These are phyloP conservation scores for Plantago major DNA, from an alignment of 257 asterid species.

Conservation along the genomic window DNA sequence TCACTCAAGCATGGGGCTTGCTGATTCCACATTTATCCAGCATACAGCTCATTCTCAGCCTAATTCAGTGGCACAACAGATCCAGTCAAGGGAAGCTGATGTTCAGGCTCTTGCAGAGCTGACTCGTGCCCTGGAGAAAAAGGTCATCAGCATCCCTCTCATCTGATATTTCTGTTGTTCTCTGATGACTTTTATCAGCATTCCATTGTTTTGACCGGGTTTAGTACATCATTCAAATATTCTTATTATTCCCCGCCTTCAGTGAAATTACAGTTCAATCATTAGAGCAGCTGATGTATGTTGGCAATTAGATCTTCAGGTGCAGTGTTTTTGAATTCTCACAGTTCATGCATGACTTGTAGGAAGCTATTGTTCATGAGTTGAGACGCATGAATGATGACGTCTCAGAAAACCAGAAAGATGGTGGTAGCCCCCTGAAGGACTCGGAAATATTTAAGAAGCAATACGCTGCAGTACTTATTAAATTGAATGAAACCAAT, in stretches of 20 bases:
- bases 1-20: constrained; percentile 33
- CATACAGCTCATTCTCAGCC: constrained; percentile 41
- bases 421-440: constrained; percentile 46
- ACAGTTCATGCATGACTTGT: constrained; percentile 27
- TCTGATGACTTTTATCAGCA: constrained; percentile 5
- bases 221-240: constrained; percentile 3
- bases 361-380: constrained; percentile 86
- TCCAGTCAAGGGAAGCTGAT: constrained; percentile 92
- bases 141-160: constrained; percentile 41
- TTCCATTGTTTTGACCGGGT: constrained; percentile 4
- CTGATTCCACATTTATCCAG: constrained; percentile 35
- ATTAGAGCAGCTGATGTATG: background rate
- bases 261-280: background rate
- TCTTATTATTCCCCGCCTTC: background rate
- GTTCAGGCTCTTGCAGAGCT: constrained; percentile 74
- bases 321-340: constrained; percentile 19
- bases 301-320: constrained; percentile 14
- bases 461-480: constrained; percentile 78
- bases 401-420: constrained; percentile 47
- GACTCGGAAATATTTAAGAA: constrained; percentile 71
- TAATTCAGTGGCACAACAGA: constrained; percentile 40
- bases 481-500: constrained; percentile 65
- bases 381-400: constrained; percentile 80
- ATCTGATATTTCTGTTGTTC: background rate
- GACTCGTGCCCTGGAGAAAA: constrained; percentile 83